Percentiles rank a stretch among this genome's conserved stretches.
phyloP scores from a whole-genome alignment of 805 yeast genomes.

The Starmerella floricola region DNA sequence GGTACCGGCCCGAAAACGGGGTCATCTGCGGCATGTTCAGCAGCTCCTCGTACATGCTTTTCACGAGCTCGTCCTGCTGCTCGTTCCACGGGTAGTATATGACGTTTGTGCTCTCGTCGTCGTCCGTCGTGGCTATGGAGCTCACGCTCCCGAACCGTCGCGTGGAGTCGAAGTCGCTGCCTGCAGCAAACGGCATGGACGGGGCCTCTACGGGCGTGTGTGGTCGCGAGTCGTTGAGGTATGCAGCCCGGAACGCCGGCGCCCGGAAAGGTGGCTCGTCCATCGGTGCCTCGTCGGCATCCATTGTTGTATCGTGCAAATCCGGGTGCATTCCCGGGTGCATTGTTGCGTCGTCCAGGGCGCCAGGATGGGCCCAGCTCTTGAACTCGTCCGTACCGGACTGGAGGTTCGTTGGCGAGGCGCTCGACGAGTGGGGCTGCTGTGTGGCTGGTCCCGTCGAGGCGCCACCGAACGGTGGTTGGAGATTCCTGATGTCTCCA shows the following conservation, averaged over 20 bases:
- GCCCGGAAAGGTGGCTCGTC: background rate
- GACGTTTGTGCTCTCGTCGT: constrained; percentile 22
- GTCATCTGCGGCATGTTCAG: constrained; percentile 50
- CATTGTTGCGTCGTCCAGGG: no score
- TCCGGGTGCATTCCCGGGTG: no score
- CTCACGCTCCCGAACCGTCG: constrained; percentile 26
- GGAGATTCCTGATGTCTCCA: constrained; percentile 4
- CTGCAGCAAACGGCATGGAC: constrained; percentile 11
- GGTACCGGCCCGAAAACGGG: constrained; percentile 52
- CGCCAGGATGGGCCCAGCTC: background rate
- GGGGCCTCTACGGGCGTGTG: constrained; percentile 23
- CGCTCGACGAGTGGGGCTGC: background rate
- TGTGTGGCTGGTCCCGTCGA: background rate
- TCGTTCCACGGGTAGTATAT: constrained; percentile 24
- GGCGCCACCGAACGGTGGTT: background rate
- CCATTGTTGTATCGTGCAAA: no score
- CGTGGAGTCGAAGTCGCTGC: constrained; percentile 5
- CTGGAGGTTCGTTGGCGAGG: background rate
- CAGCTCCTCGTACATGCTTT: constrained; percentile 38
- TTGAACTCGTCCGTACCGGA: background rate
- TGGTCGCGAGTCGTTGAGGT: constrained; percentile 15
- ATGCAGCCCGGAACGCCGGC: constrained; percentile 2
- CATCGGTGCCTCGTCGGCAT: no score
- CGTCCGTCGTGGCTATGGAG: constrained; percentile 24
- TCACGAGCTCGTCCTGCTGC: constrained; percentile 34